Evolutionary conservation across 257 asterid species (phyloP), one percentile per base, ranked within the genome.

Genomic region (Ilex aquifolium): DNA sequence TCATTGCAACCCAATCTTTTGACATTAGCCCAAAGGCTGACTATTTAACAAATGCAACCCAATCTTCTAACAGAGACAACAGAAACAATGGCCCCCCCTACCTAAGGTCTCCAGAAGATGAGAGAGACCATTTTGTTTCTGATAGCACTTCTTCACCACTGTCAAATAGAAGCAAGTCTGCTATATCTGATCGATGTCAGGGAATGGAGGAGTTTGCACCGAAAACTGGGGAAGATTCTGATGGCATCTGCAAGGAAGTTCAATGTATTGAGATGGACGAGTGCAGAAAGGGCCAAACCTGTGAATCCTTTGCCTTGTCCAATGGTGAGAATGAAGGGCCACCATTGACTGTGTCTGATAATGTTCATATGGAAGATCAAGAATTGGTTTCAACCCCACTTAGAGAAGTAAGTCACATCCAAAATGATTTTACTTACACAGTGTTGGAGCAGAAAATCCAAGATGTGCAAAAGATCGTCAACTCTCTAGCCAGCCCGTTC

Each of bases 201-300:
- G 76, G 72, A 62, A 65, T 61, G 29, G 77, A 74, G 63, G 77
- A 68, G 31, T 54, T 63, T 78, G 32, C 36, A 21, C 27, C 52
- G 57, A 79, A 66, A 62, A 69, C 27, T 42, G 81, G 62, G 71
- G 93, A 78, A 71, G 87, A 77, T 76, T 72, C 83, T 64, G 87
- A 80, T 66, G 92, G 72, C 65, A 70, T 55, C 53, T 83, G 87
- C 77, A 80, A 84, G 77, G 91, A 82, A 61, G 95, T 85, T 68
- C 81, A 79, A 65, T 85, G 96, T 72, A 70, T 80, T 64, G 90
- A 87, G 79, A 69, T 68, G 12, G 85, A 72, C 52, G 80, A 77
- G 42, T 77, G 84, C 70, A 75, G 59, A 49, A 73, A 69, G 62
- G 59, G 69, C 46, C 48, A 42, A 69, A 56, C 78, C 65, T 32